Percentiles rank a stretch among this genome's conserved stretches.
Conservation (phyloP, 2,329 filamentous ascomycete species). For the Samsoniella hepiali region DNA sequence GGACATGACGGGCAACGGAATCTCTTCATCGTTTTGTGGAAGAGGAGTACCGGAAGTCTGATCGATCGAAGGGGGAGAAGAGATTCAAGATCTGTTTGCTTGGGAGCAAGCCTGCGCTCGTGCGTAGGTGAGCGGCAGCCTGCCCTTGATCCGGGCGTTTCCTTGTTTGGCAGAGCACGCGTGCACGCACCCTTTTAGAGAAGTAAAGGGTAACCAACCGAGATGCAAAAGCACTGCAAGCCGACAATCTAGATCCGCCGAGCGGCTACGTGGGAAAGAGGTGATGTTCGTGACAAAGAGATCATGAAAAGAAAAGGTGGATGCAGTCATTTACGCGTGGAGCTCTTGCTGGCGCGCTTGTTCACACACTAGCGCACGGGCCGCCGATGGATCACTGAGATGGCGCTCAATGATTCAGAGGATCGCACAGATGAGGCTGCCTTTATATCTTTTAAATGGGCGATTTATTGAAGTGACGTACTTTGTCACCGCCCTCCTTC, state of each 20-base stretch:
- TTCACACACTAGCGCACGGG: constrained; percentile 5
- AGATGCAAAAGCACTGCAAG: not conserved
- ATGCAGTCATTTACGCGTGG: constrained; percentile 16
- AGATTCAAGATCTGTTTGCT: not conserved
- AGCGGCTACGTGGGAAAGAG: not conserved
- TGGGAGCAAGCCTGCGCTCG: constrained; percentile 4
- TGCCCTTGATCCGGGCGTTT: not conserved
- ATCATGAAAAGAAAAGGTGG: constrained; percentile 15
- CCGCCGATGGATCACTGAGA: not conserved
- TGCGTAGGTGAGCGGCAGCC: not conserved
- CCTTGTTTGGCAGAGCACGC: not conserved
- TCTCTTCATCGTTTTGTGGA: not conserved
- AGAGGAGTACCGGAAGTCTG: not conserved
- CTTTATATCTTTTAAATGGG: not conserved
- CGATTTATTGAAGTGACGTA: too few species aligned
- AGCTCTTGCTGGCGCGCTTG: constrained; percentile 10
- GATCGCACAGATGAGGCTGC: not conserved
- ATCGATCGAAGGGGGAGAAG: not conserved
- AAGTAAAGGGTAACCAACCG: not conserved
- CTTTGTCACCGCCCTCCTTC: too few species aligned
- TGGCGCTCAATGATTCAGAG: not conserved
- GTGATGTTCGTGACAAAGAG: not conserved
- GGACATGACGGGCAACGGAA: constrained; percentile 4
- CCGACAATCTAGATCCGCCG: not conserved
- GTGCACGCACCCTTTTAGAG: not conserved